A percentile compares a stretch with the other conserved stretches of the same genome.
These are phyloP conservation scores for Biscutella auriculata DNA, from an alignment of 441 rosid genomes.

Conservation along the genomic window DNA sequence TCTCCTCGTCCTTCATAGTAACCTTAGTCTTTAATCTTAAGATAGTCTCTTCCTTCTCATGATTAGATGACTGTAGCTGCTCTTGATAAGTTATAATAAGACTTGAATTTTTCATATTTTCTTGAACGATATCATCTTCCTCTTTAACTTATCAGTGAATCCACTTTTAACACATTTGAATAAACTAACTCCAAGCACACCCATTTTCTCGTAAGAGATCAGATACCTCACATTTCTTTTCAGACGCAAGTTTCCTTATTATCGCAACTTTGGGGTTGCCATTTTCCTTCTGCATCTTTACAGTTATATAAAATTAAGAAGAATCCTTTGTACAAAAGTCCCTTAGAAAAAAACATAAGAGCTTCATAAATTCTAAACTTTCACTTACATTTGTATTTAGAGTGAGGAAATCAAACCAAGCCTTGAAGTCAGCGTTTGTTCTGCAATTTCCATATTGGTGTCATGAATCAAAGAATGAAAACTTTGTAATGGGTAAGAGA, in stretches of 20 bases:
- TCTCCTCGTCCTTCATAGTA: conserved; percentile 2
- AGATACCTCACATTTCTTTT: conserved; percentile 34
- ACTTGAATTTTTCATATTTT: conserved; percentile 28
- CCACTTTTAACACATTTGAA: conserved; percentile 36
- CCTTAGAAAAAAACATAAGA: no score
- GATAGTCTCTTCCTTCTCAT: conserved; percentile 44
- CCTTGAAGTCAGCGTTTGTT: conserved; percentile 36
- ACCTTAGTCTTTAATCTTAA: conserved; percentile 26
- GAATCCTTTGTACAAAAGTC: no score
- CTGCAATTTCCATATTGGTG: conserved; percentile 28
- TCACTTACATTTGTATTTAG: conserved; percentile 26
- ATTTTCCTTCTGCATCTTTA: no score
- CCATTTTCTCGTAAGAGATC: conserved; percentile 40
- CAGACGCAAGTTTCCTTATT: no score
- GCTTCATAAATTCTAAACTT: no score
- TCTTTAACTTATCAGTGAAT: conserved; percentile 31
- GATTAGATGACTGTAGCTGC: conserved; percentile 32
- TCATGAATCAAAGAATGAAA: no score
- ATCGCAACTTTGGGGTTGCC: no score
- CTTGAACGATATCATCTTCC: conserved; percentile 39
- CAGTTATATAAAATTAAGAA: no score
- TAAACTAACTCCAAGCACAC: conserved; percentile 53
- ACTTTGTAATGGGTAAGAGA: background rate
- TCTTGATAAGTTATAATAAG: no score
- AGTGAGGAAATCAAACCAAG: conserved; percentile 19